Base-by-base conservation (phyloP, 176 grass and related monocot species). In the Triticum aestivum region DNA sequence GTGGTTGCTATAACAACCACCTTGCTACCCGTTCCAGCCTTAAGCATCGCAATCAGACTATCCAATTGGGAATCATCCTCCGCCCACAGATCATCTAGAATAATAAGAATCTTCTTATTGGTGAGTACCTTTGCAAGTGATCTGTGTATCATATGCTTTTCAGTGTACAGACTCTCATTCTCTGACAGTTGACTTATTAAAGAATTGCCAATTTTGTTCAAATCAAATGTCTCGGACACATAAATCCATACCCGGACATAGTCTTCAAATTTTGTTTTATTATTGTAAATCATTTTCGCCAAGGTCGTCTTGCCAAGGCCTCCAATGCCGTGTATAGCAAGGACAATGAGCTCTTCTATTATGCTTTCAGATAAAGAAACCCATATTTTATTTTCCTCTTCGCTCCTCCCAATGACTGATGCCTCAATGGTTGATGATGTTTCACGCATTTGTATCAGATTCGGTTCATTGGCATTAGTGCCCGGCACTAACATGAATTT, bases 201-300 rank as follows among this genome's bases (percentile, higher is more conserved):
- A 1, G 49, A 52, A 52, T 15, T 52, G 4, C 49, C 49, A 52
- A 52, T 52, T 52, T 15, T 52, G 13, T 13, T 47, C 44, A 47
- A 47, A 47, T 47, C 44, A 82, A 86, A 82, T 6, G 7, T n/a
- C 26, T 87, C 41, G 2, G 79, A 82, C 13, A 86, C 84, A 83
- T 90, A 71, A 1, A 90, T 11, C 84, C 88, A 90, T 0, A 35
- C 69, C 23, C 11, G 15, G 0, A 17, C 10, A 4, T 52, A 52
- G 4, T 15, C 49, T 52, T 52, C 13, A 15, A 52, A 52, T 52
- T 15, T 14, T 0, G 49, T 15, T 1, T 5, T 15, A 15, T 52
- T 52, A 15, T 17, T 52, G 13, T 52, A 52, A 15, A 52, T 52
- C 49, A 52, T 52, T 52, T 52, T 52, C 4, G 49, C 49, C 14